Percentiles rank a stretch among this genome's conserved stretches.
Evolutionary conservation across 306 rosid species (phyloP).

Genomic region (Citrullus amarus): DNA sequence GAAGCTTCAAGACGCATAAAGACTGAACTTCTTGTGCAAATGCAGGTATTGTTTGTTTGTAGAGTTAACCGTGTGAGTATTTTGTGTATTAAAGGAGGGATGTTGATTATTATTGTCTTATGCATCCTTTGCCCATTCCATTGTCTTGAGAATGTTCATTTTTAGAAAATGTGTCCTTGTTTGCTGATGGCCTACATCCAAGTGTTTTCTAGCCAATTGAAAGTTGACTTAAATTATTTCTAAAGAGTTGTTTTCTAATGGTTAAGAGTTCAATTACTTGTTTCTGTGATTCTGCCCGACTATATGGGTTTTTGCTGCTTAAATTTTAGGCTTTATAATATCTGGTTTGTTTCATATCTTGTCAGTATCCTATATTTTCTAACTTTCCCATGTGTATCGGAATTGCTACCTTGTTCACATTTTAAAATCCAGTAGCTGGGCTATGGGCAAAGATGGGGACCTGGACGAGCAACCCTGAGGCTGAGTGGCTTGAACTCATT

Average conservation of each 20-base stretch:
- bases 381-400: neutral
- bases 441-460: neutral
- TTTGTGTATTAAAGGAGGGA: neutral
- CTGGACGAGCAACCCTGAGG: neutral
- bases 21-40: conserved; percentile 98
- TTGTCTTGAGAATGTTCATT: neutral
- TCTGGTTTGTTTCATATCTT: neutral
- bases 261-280: neutral
- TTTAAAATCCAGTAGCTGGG: neutral
- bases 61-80: neutral
- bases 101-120: neutral
- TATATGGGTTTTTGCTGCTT: neutral
- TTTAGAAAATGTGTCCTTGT: neutral
- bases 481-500: neutral
- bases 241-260: neutral
- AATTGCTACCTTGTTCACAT: neutral
- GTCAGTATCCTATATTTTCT: neutral
- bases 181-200: neutral
- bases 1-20: conserved; percentile 98
- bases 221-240: neutral
- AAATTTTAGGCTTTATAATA: neutral
- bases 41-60: conserved; percentile 63
- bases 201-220: neutral
- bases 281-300: neutral
- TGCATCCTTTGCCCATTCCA: neutral